Percentiles rank a stretch among this genome's conserved stretches.
Evolutionary conservation across 2,329 filamentous ascomycete species (phyloP).

Genomic region (Penicillium sp.): DNA sequence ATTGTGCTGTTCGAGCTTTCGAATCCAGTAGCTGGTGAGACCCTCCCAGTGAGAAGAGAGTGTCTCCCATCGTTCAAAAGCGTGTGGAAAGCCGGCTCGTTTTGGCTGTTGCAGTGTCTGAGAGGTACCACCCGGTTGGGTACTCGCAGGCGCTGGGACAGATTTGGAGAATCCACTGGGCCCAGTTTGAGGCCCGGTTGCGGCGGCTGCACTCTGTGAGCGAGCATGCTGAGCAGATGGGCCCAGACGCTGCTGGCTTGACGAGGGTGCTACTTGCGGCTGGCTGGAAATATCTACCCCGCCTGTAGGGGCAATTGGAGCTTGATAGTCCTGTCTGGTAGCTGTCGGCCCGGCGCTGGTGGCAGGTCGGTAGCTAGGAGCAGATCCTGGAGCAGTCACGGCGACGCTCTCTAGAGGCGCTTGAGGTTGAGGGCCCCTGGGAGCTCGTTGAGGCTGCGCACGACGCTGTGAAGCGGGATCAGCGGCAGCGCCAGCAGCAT

Average conservation of each 20-base stretch:
- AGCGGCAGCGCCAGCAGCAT: constrained; percentile 49
- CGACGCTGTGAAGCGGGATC: constrained; percentile 36
- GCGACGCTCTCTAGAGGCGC: constrained; percentile 17
- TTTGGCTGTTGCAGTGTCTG: constrained; percentile 38
- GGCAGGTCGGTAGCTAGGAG: constrained; percentile 16
- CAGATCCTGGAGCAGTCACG: constrained; percentile 13
- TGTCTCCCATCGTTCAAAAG: constrained; percentile 96
- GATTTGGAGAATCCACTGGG: constrained; percentile 26
- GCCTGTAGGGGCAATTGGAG: neutral
- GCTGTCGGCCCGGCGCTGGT: constrained; percentile 15
- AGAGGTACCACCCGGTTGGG: constrained; percentile 27
- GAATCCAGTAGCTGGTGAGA: constrained; percentile 95
- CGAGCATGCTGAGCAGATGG: constrained; percentile 30
- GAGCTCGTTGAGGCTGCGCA: constrained; percentile 14
- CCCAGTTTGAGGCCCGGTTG: constrained; percentile 17
- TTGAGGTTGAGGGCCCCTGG: constrained; percentile 15
- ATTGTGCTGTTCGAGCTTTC: constrained; percentile 84
- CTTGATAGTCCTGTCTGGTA: constrained; percentile 24
- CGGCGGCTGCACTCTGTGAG: constrained; percentile 24
- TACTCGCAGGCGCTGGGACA: constrained; percentile 30
- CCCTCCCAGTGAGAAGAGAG: constrained; percentile 98
- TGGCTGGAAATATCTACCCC: constrained; percentile 14
- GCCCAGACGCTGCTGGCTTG: constrained; percentile 24
- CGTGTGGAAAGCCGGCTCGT: constrained; percentile 83
- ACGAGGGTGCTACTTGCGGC: constrained; percentile 18